Evolutionary conservation across 2,329 filamentous ascomycete species (phyloP), one percentile per base, ranked within the genome.

Genomic region (Epichloe glyceriae): DNA sequence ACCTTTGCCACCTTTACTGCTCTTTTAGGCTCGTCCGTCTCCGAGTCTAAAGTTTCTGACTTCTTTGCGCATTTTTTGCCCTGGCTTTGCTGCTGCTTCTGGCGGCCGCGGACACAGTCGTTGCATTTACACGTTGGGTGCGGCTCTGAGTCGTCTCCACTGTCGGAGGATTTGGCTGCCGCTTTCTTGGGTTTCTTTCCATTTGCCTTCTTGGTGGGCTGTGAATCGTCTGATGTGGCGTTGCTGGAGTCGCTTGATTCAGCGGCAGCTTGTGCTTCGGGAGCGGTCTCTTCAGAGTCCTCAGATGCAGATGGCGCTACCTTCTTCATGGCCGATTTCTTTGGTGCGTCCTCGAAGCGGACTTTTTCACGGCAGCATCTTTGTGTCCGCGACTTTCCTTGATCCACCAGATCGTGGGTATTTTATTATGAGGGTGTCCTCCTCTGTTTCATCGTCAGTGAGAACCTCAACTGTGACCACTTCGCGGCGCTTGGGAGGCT

Each of bases 371-470:
- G 14, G 54, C 39, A 40, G 14, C 12, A 7, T 42, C 42, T 14
- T 54, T 33, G 50, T 12, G 15, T 44, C 52, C 53, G 40, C 20
- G 20, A 34, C 43, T 22, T 37, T 47, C 40, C 43, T 37, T 6
- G 33, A 49, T 35, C 52, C 53, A 15, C 64, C 58, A 4, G 64
- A 61, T 49, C 73, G 70, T 1, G 75, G 74, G 48, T 75, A 74
- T 1, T 72, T 74, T 38, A 79, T 60, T 17, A 62, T 67, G 49
- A 78, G 60, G 3, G 67, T 71, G 49, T 79, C 75, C 26, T 69
- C 65, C 7, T 72, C 69, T n/a, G 67, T 69, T 50, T 76, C 73
- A 42, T 78, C 74, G 53, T 79, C 74, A 11, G 75, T 77, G 14
- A 68, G 65, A 2, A 76, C 58, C 48, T 72, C 66, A 34, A 76